A percentile compares a stretch with the other conserved stretches of the same genome.
These are phyloP conservation scores for Lactifluus subvellereus DNA, from an alignment of 768 basidiomycete genomes.

Conservation along the genomic window DNA sequence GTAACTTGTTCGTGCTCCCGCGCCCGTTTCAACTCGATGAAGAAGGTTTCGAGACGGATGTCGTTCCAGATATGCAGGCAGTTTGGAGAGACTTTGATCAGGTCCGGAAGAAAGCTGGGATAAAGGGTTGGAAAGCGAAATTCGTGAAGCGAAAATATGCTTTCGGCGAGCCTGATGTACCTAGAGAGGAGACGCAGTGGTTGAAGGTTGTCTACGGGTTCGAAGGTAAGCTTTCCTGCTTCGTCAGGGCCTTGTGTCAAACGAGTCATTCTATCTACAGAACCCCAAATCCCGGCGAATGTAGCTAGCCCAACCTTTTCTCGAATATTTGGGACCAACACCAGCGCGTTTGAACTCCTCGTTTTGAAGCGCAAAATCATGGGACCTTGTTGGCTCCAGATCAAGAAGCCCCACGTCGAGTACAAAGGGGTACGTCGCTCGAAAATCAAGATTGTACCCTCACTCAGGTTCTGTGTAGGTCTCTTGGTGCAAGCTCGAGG, in stretches of 20 bases:
- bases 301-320: constrained; percentile 79
- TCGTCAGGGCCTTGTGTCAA: background rate
- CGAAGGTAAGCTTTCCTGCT: constrained; percentile 44
- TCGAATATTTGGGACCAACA: constrained; percentile 86
- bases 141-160: constrained; percentile 88
- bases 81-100: constrained; percentile 81
- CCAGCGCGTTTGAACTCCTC: constrained; percentile 87
- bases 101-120: constrained; percentile 62
- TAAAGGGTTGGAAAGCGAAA: constrained; percentile 70
- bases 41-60: constrained; percentile 65
- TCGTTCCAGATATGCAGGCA: constrained; percentile 61
- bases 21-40: constrained; percentile 56
- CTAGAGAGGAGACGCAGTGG: constrained; percentile 76
- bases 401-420: constrained; percentile 71
- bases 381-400: constrained; percentile 95
- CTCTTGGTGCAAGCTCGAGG: constrained; percentile 97
- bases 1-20: constrained; percentile 88
- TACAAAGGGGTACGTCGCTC: constrained; percentile 62
- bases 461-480: constrained; percentile 43
- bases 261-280: constrained; percentile 33
- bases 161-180: constrained; percentile 81
- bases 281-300: constrained; percentile 65
- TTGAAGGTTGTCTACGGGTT: constrained; percentile 92
- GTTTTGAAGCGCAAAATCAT: constrained; percentile 96
- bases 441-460: background rate